Percentiles rank a stretch among this genome's conserved stretches.
Conservation (phyloP, 306 rosid genomes). For the Geum urbanum region DNA sequence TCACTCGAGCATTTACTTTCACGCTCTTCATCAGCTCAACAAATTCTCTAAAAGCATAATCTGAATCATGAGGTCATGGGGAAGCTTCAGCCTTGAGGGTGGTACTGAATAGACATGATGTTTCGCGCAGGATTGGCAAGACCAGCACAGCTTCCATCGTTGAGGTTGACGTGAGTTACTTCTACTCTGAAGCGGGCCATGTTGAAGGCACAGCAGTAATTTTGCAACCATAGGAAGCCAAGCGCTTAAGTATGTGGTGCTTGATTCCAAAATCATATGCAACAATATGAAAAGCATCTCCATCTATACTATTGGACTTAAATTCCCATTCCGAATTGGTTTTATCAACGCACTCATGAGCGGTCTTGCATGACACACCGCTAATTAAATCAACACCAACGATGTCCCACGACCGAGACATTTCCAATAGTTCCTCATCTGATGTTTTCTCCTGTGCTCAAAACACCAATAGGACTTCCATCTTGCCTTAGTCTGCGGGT, state of each 20-base stretch:
- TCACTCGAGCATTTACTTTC: too few species aligned
- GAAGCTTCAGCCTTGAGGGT: conserved; percentile 99
- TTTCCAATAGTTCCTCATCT: conserved; percentile 62
- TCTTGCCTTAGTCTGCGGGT: conserved; percentile 85
- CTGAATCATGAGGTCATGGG: conserved; percentile 98
- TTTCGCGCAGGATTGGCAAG: conserved; percentile 73
- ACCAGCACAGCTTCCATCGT: conserved; percentile 89
- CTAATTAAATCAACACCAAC: conserved; percentile 95
- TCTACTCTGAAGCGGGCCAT: conserved; percentile 77
- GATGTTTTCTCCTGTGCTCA: conserved; percentile 77
- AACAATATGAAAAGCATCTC: conserved; percentile 61
- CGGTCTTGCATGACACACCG: conserved; percentile 85
- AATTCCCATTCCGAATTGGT: conserved; percentile 66
- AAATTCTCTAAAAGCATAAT: conserved; percentile 72
- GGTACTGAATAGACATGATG: conserved; percentile 92
- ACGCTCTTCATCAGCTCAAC: conserved; percentile 63
- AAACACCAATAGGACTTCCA: conserved; percentile 91
- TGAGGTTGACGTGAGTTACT: conserved; percentile 85
- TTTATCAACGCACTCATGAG: conserved; percentile 84
- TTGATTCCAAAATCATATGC: conserved; percentile 97
- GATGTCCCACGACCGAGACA: conserved; percentile 89
- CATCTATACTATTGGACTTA: conserved; percentile 29
- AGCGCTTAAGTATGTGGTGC: conserved; percentile 82
- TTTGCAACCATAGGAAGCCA: conserved; percentile 81
- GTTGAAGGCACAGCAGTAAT: conserved; percentile 89